Conservation (phyloP, 2,329 filamentous ascomycete genomes). For the Fusarium redolens region DNA sequence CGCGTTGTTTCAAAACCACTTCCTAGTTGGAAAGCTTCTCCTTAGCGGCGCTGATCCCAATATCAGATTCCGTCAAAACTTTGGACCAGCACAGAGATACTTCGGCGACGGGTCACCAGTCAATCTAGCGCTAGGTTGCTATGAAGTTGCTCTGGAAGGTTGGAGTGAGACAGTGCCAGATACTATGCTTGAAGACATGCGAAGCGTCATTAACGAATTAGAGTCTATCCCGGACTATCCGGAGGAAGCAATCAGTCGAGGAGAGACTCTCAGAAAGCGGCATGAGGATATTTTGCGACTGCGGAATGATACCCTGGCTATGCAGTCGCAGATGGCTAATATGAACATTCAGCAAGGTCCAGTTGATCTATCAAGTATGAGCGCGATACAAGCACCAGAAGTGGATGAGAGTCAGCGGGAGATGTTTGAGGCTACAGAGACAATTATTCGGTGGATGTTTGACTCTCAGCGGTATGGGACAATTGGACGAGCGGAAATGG, state of each 20-base stretch:
- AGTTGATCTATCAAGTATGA: neutral
- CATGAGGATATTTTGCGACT: neutral
- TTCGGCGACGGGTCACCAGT: neutral
- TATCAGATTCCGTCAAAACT: neutral
- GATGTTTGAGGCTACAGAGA: neutral
- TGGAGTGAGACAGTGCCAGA: neutral
- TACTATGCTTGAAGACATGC: neutral
- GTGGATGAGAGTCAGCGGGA: neutral
- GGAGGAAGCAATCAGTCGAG: neutral
- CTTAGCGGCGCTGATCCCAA: neutral
- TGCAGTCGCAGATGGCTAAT: neutral
- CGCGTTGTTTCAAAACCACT: neutral
- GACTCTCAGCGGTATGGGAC: neutral
- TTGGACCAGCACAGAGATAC: neutral
- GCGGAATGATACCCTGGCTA: neutral
- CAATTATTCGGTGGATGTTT: neutral
- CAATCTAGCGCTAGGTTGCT: accelerated
- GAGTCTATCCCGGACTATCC: neutral
- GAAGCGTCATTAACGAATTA: neutral
- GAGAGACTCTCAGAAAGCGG: neutral
- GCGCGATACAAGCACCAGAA: neutral
- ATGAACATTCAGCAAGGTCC: neutral
- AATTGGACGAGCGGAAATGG: neutral
- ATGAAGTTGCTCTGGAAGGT: neutral
- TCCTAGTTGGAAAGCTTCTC: neutral